Evolutionary conservation across 768 basidiomycete genomes (phyloP).

Genomic region (Serendipita sp.): DNA sequence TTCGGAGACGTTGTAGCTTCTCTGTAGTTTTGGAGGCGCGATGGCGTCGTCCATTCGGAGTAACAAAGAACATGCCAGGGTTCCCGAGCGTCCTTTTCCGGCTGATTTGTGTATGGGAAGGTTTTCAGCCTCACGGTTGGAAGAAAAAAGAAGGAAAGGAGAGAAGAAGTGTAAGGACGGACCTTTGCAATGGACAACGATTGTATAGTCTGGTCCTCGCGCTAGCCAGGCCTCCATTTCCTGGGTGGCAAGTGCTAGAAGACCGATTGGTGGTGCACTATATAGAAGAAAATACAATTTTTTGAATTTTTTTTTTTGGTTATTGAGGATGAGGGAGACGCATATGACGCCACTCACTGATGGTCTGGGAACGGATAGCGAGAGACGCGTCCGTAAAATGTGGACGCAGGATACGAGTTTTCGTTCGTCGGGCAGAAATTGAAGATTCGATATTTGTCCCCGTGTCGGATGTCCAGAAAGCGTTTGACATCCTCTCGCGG

Average conservation of each 20-base stretch:
- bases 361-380: conserved; percentile 86
- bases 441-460: conserved; percentile 72
- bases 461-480: conserved; percentile 60
- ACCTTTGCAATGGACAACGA: conserved; percentile 84
- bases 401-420: conserved; percentile 55
- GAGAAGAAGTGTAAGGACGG: conserved; percentile 7
- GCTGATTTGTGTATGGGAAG: conserved; percentile 28
- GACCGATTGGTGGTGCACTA: conserved; percentile 62
- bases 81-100: conserved; percentile 75
- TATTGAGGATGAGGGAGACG: no score
- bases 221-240: conserved; percentile 64
- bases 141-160: not conserved
- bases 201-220: conserved; percentile 48
- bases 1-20: conserved; percentile 33
- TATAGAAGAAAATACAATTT: not conserved
- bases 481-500: conserved; percentile 54
- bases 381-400: conserved; percentile 62
- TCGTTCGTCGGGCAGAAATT: conserved; percentile 75
- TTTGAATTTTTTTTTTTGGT: not conserved
- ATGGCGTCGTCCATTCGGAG: conserved; percentile 40
- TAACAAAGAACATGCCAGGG: conserved; percentile 69
- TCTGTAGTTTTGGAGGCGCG: conserved; percentile 31
- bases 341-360: conserved; percentile 40
- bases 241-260: conserved; percentile 54
- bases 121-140: no score